Conservation (phyloP, 2,329 filamentous ascomycete species). For the Fusarium albidum region DNA sequence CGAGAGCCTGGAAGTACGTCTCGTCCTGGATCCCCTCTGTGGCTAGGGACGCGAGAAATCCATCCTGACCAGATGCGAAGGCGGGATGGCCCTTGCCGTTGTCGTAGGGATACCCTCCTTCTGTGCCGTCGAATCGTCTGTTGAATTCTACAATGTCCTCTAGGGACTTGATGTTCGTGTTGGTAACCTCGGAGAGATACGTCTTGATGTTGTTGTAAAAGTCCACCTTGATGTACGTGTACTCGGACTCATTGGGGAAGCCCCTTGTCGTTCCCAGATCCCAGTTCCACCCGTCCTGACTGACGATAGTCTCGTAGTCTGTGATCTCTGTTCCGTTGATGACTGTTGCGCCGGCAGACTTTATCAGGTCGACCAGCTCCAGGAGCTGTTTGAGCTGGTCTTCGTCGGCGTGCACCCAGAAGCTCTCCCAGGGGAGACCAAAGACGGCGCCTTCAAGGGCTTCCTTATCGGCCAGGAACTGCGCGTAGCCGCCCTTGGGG, state of each 20-base stretch:
- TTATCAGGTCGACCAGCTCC: slow-evolving; percentile 57
- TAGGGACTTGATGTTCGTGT: slow-evolving; percentile 66
- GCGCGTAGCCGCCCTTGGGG: slow-evolving; percentile 63
- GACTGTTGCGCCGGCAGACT: slow-evolving; percentile 69
- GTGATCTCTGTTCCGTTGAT: slow-evolving; percentile 76
- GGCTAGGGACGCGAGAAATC: slow-evolving; percentile 69
- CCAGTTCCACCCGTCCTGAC: slow-evolving; percentile 77
- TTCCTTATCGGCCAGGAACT: slow-evolving; percentile 61
- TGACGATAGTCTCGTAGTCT: slow-evolving; percentile 67
- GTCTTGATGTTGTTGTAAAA: slow-evolving; percentile 69
- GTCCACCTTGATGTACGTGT: slow-evolving; percentile 75
- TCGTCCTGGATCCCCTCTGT: slow-evolving; percentile 69
- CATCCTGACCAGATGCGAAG: slow-evolving; percentile 76
- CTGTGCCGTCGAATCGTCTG: slow-evolving; percentile 67
- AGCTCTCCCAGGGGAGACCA: slow-evolving; percentile 75
- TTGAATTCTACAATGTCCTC: slow-evolving; percentile 74
- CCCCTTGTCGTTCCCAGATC: slow-evolving; percentile 70
- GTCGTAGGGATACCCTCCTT: slow-evolving; percentile 70
- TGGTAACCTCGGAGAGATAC: slow-evolving; percentile 69
- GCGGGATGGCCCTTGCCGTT: slow-evolving; percentile 60
- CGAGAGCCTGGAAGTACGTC: slow-evolving; percentile 72
- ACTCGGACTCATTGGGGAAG: slow-evolving; percentile 76
- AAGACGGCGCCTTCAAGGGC: slow-evolving; percentile 70
- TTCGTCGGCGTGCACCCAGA: slow-evolving; percentile 69
- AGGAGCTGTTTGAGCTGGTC: slow-evolving; percentile 64